phyloP scores from a whole-genome alignment of 2,329 filamentous ascomycete genomes.

The Penicillium sp. region DNA sequence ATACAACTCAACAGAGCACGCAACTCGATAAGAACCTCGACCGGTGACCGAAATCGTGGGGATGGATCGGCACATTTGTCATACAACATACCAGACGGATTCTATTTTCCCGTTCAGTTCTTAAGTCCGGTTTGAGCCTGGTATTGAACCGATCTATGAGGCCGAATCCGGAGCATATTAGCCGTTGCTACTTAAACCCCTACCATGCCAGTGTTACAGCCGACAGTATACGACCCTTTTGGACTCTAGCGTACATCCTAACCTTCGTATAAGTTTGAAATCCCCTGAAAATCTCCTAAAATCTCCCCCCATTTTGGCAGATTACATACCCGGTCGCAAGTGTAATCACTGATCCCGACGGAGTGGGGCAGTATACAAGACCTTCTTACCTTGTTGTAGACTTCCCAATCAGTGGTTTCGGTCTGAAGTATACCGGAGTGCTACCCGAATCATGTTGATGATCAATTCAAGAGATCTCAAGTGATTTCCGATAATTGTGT shows the following conservation, averaged over 20 bases:
- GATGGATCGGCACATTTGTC: slow-evolving; percentile 39
- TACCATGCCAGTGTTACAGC: not conserved
- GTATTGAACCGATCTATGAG: slow-evolving; percentile 20
- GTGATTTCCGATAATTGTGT: not conserved
- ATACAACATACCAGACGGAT: slow-evolving; percentile 37
- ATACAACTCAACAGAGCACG: not conserved
- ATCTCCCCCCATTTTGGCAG: not conserved
- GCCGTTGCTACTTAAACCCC: slow-evolving; percentile 9
- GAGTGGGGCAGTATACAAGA: slow-evolving; percentile 27
- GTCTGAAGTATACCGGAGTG: slow-evolving; percentile 29
- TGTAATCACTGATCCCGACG: slow-evolving; percentile 22
- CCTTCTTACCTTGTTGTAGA: slow-evolving; percentile 13
- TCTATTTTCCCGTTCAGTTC: slow-evolving; percentile 35
- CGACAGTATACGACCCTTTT: not conserved
- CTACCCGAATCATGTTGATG: slow-evolving; percentile 2
- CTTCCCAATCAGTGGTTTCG: slow-evolving; percentile 37
- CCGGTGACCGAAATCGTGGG: slow-evolving; percentile 35
- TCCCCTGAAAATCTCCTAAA: too few relatives aligned
- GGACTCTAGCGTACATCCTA: not conserved
- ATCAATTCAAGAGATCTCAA: not conserved
- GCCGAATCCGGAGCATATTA: slow-evolving; percentile 29
- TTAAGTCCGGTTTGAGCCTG: slow-evolving; percentile 12
- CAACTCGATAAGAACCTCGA: slow-evolving; percentile 17
- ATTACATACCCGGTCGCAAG: slow-evolving; percentile 1
- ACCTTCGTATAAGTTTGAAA: slow-evolving; percentile 11